Evolutionary conservation across 139 green algal genomes (phyloP).

Genomic region (Trebouxia sp.): DNA sequence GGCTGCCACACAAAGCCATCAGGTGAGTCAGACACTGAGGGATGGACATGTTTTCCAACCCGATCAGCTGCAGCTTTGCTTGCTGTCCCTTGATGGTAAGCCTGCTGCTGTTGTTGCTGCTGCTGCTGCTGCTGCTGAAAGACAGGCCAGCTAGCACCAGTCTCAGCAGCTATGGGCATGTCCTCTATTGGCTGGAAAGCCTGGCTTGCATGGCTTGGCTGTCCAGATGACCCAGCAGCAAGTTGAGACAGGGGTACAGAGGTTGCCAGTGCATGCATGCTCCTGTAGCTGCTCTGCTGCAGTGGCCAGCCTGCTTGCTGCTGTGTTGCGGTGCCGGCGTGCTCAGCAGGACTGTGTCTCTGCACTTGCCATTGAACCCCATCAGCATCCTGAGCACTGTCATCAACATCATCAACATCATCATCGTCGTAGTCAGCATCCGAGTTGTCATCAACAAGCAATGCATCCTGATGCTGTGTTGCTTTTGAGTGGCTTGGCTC

Average conservation of each 20-base stretch:
- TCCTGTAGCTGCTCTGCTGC: neutral
- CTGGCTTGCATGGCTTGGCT: neutral
- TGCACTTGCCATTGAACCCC: neutral
- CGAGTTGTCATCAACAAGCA: neutral
- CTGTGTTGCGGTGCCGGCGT: neutral
- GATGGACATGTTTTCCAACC: too few species aligned
- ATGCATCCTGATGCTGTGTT: too few species aligned
- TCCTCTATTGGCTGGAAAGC: neutral
- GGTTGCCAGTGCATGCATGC: neutral
- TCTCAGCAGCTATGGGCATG: too few species aligned
- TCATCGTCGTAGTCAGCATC: neutral
- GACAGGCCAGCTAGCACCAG: neutral
- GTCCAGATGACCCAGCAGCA: neutral
- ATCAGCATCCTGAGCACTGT: neutral
- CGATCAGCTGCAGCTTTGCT: too few species aligned
- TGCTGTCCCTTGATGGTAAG: neutral
- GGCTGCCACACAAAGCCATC: conserved; percentile 12
- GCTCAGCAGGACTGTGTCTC: neutral
- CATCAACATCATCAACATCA: neutral
- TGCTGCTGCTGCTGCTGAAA: neutral
- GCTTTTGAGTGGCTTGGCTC: neutral
- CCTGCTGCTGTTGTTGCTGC: neutral
- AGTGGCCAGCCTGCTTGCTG: neutral
- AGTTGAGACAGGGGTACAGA: neutral
- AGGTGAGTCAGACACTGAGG: neutral